These are phyloP conservation scores for Huntiella savannae DNA, from an alignment of 2,329 filamentous ascomycete genomes.

Conservation along the genomic window DNA sequence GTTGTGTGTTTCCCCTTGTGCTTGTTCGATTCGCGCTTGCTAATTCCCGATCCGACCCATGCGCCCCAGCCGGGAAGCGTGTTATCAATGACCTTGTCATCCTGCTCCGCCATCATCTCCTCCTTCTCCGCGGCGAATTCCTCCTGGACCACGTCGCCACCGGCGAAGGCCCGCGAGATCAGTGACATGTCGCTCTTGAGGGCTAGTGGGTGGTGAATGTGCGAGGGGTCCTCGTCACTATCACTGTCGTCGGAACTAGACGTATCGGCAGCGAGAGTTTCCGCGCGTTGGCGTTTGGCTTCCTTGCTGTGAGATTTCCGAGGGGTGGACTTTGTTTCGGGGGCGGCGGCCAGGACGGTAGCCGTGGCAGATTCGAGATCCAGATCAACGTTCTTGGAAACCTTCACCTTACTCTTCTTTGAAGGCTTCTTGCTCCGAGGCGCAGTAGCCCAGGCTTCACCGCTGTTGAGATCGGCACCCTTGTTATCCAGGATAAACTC, in stretches of 20 bases:
- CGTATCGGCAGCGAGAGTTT: conserved; percentile 3
- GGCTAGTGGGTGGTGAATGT: conserved; percentile 28
- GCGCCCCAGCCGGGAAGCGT: conserved; percentile 88
- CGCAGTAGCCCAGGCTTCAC: conserved; percentile 8
- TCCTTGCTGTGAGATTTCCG: neutral
- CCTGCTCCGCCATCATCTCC: conserved; percentile 52
- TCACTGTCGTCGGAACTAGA: conserved; percentile 4
- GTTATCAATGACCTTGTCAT: conserved; percentile 63
- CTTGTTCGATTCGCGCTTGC: conserved; percentile 45
- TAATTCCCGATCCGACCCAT: conserved; percentile 74
- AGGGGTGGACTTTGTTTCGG: neutral
- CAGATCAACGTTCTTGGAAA: conserved; percentile 6
- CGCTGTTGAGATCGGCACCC: conserved; percentile 3
- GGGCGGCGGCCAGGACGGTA: conserved; percentile 5
- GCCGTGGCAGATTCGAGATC: conserved; percentile 9
- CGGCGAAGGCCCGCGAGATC: conserved; percentile 70
- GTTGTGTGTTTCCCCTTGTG: conserved; percentile 44
- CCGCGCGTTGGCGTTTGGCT: neutral
- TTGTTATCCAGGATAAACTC: conserved; percentile 13
- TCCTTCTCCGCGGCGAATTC: conserved; percentile 71
- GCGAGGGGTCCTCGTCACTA: conserved; percentile 7
- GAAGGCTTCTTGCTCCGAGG: conserved; percentile 16
- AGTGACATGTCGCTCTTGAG: conserved; percentile 42
- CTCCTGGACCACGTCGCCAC: conserved; percentile 63
- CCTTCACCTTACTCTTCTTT: conserved; percentile 14